Evolutionary conservation across 352 stramenopile species (phyloP).

Genomic region (Phytophthora crassamura): DNA sequence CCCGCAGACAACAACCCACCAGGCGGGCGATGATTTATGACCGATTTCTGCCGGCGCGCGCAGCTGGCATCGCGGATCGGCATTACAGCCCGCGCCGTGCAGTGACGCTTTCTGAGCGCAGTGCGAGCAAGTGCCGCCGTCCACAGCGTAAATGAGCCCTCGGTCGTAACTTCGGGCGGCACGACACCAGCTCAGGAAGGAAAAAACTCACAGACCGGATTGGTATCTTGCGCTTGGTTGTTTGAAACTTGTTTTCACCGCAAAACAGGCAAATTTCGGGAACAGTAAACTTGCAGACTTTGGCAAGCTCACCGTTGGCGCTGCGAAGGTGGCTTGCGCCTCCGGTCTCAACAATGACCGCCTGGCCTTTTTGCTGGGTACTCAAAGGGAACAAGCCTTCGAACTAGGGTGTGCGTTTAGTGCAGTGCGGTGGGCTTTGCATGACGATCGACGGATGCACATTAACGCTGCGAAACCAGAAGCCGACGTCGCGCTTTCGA

Average conservation of each 20-base stretch:
- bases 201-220: constrained; percentile 11
- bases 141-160: constrained; percentile 29
- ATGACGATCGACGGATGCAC: constrained; percentile 14
- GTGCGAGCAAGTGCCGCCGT: constrained; percentile 12
- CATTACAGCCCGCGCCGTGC: constrained; percentile 22
- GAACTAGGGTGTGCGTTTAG: too few species aligned
- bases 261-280: constrained; percentile 1
- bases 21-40: constrained; percentile 34
- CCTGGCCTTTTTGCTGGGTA: constrained; percentile 1
- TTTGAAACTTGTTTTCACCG: not conserved
- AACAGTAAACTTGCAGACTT: not conserved
- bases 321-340: too few species aligned
- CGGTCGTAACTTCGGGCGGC: constrained; percentile 9
- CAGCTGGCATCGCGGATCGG: constrained; percentile 21
- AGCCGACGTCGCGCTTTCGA: too few species aligned
- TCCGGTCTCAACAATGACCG: constrained; percentile 10
- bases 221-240: constrained; percentile 13
- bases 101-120: constrained; percentile 34
- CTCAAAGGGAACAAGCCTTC: too few species aligned
- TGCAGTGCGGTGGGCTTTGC: not conserved
- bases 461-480: constrained; percentile 24
- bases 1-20: constrained; percentile 17
- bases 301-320: not conserved
- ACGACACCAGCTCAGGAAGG: constrained; percentile 10
- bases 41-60: constrained; percentile 16